Base-by-base conservation (phyloP, 345 rosid genomes). In the Lepidium didymum region DNA sequence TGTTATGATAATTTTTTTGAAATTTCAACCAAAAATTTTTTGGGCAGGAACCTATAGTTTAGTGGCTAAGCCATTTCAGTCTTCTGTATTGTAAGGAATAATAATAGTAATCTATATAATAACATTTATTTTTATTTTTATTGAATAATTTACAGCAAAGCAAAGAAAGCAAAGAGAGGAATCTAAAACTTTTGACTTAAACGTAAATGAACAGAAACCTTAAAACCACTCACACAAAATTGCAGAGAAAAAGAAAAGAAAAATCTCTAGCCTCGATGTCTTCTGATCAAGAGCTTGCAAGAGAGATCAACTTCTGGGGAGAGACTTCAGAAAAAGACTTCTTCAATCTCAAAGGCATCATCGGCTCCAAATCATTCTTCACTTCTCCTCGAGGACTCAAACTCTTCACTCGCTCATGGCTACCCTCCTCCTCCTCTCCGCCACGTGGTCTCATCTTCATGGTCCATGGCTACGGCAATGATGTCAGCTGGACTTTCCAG, bases 401-500 rank as follows among this genome's bases (percentile, higher is more conserved):
- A 8, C 90, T 85, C 66, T 90, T 86, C 87, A 79, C 91, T 62
- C 83, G 90, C 42, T 84, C 93, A 44, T 88, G 97, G 96, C 81
- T 81, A 3, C 94, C 98, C 8, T 19, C 21, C 21, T 10, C 49
- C 60, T 42, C 78, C 10, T 19, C 44, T 56, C 83, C 86, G 6
- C 86, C 89, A 8, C 86, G 88, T 52, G 96, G 81, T 47, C 27
- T 83, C 78, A 65, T 90, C 83, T 84, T 76, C 55, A 87, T 86
- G 86, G 83, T 92, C 66, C 98, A 92, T 51, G 96, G 97, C 53
- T 92, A 86, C 44, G 90, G 90, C 41, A 90, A 90, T 64, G 90
- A 88, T 85, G 64, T 86, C 54, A 83, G 91, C 84, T 92, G 93
- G 93, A 85, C 90, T 0, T 86, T 89, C 72, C 96, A 89, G 45